Base-by-base conservation (phyloP, 2,329 filamentous ascomycete genomes). In the Monosporascus ibericus region DNA sequence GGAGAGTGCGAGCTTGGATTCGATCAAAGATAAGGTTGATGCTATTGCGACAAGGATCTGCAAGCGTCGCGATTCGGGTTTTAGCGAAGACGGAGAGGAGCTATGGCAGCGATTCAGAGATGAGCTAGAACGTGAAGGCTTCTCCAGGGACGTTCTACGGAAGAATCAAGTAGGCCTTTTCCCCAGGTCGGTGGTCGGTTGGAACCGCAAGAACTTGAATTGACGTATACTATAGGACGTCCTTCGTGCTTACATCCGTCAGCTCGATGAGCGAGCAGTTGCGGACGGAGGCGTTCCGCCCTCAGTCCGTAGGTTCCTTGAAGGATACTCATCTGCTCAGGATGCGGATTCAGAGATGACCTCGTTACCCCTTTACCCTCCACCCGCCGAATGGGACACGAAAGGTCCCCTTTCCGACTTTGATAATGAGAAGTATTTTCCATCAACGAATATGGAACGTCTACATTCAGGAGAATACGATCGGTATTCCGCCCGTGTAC, bases 21-120 rank as follows among this genome's bases (percentile, higher is more conserved):
- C 65, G 7, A 82, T 85, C 61, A 79, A 82, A 64, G 77, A 81
- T 62, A 82, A 84, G 60, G 77, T 85, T 34, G 81, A 86, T 58
- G 67, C 67, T 30, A 77, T 85, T 56, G 81, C 82, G 3, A 65
- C 71, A 11, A 72, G 74, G 11, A 70, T 85, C 24, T 78, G 77
- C 48, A 70, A 70, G 11, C 71, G 72, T 49, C 68, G 69, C 44
- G 67, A 70, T 55, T 69, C 66, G 50, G 64, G 68, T 53, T 61
- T 72, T 50, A 55, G 63, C 18, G 72, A 75, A 17, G 72, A 75
- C 49, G 75, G 80, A 22, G 77, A 81, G 44, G 73, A 75, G 25
- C 65, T 82, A 30, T 85, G 82, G 82, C 75, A 75, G 52, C 72
- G 78, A 52, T 85, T 86, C 63, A 75, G 77, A 55, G 64, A 72